These are phyloP conservation scores for Seiridium unicorne DNA, from an alignment of 2,329 filamentous ascomycete species.

Conservation along the genomic window DNA sequence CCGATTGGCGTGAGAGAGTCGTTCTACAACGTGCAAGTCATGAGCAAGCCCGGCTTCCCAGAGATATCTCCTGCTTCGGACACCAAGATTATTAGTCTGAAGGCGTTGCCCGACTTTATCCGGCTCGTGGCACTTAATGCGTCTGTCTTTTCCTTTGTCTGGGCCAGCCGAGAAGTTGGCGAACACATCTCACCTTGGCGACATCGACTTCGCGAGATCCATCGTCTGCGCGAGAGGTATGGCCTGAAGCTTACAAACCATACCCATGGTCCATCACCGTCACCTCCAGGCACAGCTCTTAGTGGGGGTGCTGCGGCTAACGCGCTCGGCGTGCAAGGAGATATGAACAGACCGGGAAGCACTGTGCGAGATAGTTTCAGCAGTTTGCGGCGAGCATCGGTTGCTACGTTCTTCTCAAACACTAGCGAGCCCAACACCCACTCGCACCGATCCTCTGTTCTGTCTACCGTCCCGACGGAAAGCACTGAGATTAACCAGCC, in stretches of 20 bases:
- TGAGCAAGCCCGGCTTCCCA: conserved; percentile 86
- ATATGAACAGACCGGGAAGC: conserved; percentile 39
- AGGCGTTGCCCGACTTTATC: conserved; percentile 80
- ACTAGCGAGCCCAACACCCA: conserved; percentile 49
- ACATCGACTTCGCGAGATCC: conserved; percentile 81
- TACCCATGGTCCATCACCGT: conserved; percentile 22
- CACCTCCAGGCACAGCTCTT: conserved; percentile 29
- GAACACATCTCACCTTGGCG: conserved; percentile 91
- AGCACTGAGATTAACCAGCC: conserved; percentile 47
- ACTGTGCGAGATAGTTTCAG: conserved; percentile 60
- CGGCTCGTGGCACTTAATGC: conserved; percentile 89
- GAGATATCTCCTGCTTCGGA: conserved; percentile 88
- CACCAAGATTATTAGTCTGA: conserved; percentile 83
- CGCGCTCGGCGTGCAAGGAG: conserved; percentile 28
- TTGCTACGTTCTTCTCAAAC: conserved; percentile 62
- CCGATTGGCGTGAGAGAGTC: conserved; percentile 37
- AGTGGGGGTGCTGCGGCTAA: conserved; percentile 28
- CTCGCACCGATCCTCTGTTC: conserved; percentile 58
- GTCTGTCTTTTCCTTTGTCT: conserved; percentile 90
- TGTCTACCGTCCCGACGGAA: conserved; percentile 53
- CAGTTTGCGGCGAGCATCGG: conserved; percentile 60
- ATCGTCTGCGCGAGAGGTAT: conserved; percentile 72
- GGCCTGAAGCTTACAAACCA: conserved; percentile 36
- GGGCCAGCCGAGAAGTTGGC: conserved; percentile 72
- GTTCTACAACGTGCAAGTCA: conserved; percentile 87